These are phyloP conservation scores for Ceriops decandra DNA, from an alignment of 345 rosid genomes.

Conservation along the genomic window DNA sequence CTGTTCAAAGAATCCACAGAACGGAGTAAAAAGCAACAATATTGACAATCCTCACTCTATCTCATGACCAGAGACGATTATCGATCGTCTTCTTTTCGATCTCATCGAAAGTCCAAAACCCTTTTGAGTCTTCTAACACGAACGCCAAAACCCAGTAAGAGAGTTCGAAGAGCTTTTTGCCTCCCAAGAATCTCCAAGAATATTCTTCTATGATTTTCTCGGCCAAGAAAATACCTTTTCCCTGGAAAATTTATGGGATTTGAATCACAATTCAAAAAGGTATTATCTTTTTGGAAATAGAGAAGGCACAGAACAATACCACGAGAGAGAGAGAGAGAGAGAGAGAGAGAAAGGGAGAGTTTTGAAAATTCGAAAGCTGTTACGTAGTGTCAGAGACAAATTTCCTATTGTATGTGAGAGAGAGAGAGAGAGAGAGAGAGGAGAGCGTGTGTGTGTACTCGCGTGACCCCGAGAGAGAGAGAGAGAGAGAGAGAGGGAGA, in stretches of 20 bases:
- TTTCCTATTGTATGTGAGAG: constrained; percentile 18
- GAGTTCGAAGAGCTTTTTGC: constrained; percentile 17
- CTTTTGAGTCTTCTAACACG: constrained; percentile 24
- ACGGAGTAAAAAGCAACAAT: constrained; percentile 25
- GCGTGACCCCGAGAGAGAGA: background rate
- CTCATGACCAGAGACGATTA: constrained; percentile 1
- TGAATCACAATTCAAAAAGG: constrained; percentile 6
- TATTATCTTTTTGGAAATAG: constrained; percentile 5
- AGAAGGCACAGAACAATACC: constrained; percentile 1
- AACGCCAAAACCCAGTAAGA: constrained; percentile 37
- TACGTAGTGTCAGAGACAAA: constrained; percentile 25
- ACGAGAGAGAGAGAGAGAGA: constrained; percentile 8
- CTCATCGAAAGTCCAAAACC: constrained; percentile 9
- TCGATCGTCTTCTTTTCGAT: constrained; percentile 32
- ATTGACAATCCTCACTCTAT: constrained; percentile 14
- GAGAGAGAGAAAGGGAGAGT: background rate
- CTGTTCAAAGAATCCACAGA: constrained; percentile 21
- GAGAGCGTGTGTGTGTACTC: no score
- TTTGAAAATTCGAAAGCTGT: constrained; percentile 23
- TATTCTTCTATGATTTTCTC: constrained; percentile 15
- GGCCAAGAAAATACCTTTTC: constrained; percentile 11
- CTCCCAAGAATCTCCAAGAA: constrained; percentile 27
- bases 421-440: no score
- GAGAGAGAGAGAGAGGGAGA: background rate
- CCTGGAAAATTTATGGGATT: background rate